Evolutionary conservation across 2,329 filamentous ascomycete genomes (phyloP), one percentile per base, ranked within the genome.

Genomic region (Alternaria rosae): DNA sequence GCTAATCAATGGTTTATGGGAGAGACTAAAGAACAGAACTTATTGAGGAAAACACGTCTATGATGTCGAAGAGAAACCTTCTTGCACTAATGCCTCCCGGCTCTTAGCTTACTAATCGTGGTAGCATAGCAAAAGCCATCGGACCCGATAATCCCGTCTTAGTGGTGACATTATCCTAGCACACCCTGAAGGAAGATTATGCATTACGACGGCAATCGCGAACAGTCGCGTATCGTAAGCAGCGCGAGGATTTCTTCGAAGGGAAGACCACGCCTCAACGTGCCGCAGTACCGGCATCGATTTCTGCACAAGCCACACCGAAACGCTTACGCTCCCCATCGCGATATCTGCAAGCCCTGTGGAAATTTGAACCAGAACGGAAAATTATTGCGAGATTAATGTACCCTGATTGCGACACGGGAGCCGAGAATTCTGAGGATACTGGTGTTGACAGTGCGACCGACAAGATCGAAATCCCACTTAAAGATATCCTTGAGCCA

Each of bases 11-110:
- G 20, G 20, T 53, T 6, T 15, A 53, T 21, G 48, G 41, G 25
- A 15, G 47, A 13, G 48, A 53, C 3, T 48, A 45, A 48, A 45
- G 13, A 6, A 59, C 25, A 1, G 13, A 45, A 38, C 56, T 59
- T 12, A 47, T 59, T 13, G 10, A 59, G 10, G 32, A 53, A 17
- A 53, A 59, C 48, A 35, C 38, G 4, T 53, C 56, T n/a, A 59
- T 59, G 21, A 53, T 59, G 56, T 38, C 43, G 26, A 59, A 59
- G 23, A 59, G 56, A 17, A 45, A 54, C 15, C 41, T 54, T 47
- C 28, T 38, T 20, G 28, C 56, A 44, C 56, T 10, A 26, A 35
- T 53, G 41, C 48, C 56, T 53, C 56, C 56, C 13, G 20, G 48
- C 11, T 59, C 56, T 54, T 28, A 54, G 13, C 48, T 59, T 3